Evolutionary conservation across 1,284 basidiomycete genomes (phyloP).

Genomic region (Boletellus deceptivus): DNA sequence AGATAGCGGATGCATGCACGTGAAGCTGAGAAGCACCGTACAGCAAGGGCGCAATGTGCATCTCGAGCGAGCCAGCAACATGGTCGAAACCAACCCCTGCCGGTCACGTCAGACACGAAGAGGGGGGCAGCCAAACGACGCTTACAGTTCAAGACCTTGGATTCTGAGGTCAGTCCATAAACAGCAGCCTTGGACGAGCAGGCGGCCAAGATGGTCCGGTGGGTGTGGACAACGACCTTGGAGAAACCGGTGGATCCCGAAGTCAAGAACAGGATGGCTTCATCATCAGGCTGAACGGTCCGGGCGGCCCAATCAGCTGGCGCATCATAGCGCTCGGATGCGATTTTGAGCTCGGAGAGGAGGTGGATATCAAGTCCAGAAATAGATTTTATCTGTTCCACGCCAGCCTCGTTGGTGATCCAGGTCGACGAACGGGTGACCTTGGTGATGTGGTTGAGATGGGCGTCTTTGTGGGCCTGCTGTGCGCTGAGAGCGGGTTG

Average conservation of each 20-base stretch:
- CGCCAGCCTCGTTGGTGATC: slow-evolving; percentile 32
- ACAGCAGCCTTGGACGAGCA: slow-evolving; percentile 21
- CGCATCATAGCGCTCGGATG: slow-evolving; percentile 7
- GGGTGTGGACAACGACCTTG: slow-evolving; percentile 36
- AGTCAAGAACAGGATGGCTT: slow-evolving; percentile 31
- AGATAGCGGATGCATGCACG: slow-evolving; percentile 27
- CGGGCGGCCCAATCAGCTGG: not conserved
- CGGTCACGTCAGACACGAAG: not conserved
- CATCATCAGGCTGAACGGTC: slow-evolving; percentile 22
- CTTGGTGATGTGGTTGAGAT: slow-evolving; percentile 29
- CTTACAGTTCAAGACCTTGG: slow-evolving; percentile 28
- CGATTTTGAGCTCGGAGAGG: slow-evolving; percentile 23
- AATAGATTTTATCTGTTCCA: slow-evolving; percentile 29
- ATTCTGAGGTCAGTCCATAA: slow-evolving; percentile 26
- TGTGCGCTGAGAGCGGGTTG: slow-evolving; percentile 34
- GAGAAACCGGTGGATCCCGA: slow-evolving; percentile 37
- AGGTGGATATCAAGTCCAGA: slow-evolving; percentile 29
- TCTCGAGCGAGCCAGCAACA: slow-evolving; percentile 36
- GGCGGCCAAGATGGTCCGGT: slow-evolving; percentile 29
- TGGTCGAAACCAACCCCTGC: slow-evolving; percentile 39
- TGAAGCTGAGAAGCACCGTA: slow-evolving; percentile 29
- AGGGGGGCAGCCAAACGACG: not conserved
- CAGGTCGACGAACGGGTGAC: slow-evolving; percentile 29
- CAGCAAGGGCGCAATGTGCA: slow-evolving; percentile 30
- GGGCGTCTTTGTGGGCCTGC: slow-evolving; percentile 33